Base-by-base conservation (phyloP, 2,329 filamentous ascomycete species). In the Nigrospora oryzae region DNA sequence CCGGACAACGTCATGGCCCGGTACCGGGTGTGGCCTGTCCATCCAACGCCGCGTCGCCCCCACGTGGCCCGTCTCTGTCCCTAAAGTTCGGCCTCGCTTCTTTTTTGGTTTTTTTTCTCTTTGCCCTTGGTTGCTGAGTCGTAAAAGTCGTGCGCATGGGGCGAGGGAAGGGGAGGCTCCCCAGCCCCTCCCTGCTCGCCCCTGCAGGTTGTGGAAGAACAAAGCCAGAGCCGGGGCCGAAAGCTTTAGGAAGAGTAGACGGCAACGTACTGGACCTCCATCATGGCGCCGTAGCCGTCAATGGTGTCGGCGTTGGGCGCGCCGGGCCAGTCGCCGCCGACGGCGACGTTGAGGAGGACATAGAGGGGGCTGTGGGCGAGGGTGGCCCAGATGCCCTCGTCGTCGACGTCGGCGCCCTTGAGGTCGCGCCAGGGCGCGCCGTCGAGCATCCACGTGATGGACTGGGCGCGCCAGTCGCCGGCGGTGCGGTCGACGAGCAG, bases 251-350 rank as follows among this genome's bases (percentile, higher is more conserved):
- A 51, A 31, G 56, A 34, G 50, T 61, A 61, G 0, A 59, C 56
- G 14, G 70, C 71, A 14, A 76, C 70, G 47, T 77, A 76, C 38
- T 63, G 66, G 19, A 75, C 64, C 56, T 77, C 74, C 67, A 77
- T 70, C 60, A 71, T 69, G 54, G 62, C 68, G 36, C 66, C 70
- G 15, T 56, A 68, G 28, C 72, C 67, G 41, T 67, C 72, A 2
- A 52, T 47, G 3, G 75, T 79, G n/a, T 56, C 52, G 4, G 44
- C 53, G 49, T 73, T 73, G 4, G 76, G 75, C 13, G 59, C 23
- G 3, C 75, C 75, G 37, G 74, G 74, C 73, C 43, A 48, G 43
- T 46, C 38, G 36, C 43, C 48, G 11, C 71, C 71, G 36, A 74
- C 68, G 15, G 70, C 71, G 16, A 74, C 66, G 42, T 74, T 73